These are phyloP conservation scores for Coelastrella sp. DNA, from an alignment of 139 green algal genomes.

Conservation along the genomic window DNA sequence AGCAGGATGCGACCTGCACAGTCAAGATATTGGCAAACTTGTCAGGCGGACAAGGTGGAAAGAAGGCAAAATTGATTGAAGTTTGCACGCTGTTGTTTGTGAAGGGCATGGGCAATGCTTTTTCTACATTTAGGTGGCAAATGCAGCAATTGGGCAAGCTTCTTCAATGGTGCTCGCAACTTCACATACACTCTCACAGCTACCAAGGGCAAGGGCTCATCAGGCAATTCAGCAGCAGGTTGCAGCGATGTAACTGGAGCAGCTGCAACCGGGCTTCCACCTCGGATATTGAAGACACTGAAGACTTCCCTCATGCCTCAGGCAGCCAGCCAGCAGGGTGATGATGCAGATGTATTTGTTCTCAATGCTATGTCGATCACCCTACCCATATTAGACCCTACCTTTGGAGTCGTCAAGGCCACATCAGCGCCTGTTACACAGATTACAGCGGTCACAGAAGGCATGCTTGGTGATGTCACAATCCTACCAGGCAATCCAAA, in stretches of 20 bases:
- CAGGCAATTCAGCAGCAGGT: not conserved
- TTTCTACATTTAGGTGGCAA: not conserved
- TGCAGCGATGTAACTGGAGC: not conserved
- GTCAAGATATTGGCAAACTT: not conserved
- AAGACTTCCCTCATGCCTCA: not conserved
- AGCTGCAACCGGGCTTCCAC: not conserved
- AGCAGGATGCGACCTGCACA: no score
- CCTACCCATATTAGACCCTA: not conserved
- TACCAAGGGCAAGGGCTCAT: not conserved
- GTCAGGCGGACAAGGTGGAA: not conserved
- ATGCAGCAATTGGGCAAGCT: not conserved
- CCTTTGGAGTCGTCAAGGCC: not conserved
- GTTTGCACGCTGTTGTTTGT: no score
- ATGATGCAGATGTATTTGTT: no score
- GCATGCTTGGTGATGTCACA: not conserved
- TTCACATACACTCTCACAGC: not conserved
- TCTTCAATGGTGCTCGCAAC: not conserved
- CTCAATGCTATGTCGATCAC: not conserved
- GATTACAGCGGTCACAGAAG: not conserved
- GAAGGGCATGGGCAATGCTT: no score
- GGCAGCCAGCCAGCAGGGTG: not conserved
- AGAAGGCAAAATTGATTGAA: not conserved
- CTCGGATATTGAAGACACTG: not conserved
- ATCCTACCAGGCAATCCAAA: not conserved
- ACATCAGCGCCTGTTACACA: not conserved